A percentile compares a stretch with the other conserved stretches of the same genome.
Evolutionary conservation across 1,284 basidiomycete species (phyloP).

Genomic region (Ganoderma lingzhi): DNA sequence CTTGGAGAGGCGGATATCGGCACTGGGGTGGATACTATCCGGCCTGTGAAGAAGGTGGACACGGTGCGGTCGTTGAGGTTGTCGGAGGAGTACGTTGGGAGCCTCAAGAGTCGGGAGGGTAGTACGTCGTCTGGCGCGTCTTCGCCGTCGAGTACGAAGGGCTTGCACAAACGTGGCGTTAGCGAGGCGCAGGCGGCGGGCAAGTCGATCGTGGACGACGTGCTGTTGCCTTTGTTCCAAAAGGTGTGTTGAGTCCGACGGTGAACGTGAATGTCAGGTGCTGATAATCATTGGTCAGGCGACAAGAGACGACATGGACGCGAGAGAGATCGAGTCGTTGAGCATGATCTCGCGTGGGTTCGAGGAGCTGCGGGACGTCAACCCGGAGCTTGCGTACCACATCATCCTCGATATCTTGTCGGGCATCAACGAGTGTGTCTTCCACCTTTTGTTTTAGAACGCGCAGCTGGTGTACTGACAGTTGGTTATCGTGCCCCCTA

Average conservation of each 20-base stretch:
- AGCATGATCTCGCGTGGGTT: constrained; percentile 93
- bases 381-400: constrained; percentile 86
- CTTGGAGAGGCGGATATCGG: constrained; percentile 85
- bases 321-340: constrained; percentile 87
- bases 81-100: constrained; percentile 85
- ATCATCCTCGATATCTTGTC: constrained; percentile 90
- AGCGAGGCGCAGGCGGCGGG: constrained; percentile 76
- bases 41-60: constrained; percentile 93
- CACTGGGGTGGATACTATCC: constrained; percentile 86
- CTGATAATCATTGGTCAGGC: constrained; percentile 54
- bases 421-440: constrained; percentile 87
- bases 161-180: constrained; percentile 51
- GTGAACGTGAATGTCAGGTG: constrained; percentile 8
- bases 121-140: constrained; percentile 51
- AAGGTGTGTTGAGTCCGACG: constrained; percentile 55
- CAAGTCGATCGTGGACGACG: constrained; percentile 77
- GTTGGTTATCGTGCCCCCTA: constrained; percentile 44
- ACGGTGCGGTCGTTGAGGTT: constrained; percentile 78
- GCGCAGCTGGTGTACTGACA: constrained; percentile 1
- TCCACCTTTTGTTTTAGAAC: not conserved
- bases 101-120: constrained; percentile 61
- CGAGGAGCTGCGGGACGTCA: constrained; percentile 80
- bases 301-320: constrained; percentile 86
- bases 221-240: constrained; percentile 80
- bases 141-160: constrained; percentile 49